Evolutionary conservation across 768 basidiomycete genomes (phyloP).

Genomic region (Russula compacta): DNA sequence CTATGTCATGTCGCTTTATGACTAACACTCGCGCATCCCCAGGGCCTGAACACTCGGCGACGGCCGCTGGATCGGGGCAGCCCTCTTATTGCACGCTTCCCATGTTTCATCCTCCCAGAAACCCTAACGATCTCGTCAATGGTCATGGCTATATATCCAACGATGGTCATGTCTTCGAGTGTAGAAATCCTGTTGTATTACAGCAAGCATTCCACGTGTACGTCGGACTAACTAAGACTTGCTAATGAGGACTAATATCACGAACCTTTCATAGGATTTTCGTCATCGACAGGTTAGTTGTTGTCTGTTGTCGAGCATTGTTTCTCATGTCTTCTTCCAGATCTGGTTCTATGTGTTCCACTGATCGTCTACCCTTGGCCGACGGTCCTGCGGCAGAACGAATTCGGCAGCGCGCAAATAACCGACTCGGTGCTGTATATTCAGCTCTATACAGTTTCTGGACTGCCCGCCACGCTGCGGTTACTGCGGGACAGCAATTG

Average conservation of each 20-base stretch:
- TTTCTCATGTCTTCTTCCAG: conserved; percentile 24
- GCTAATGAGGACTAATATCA: neutral
- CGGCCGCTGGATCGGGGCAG: conserved; percentile 26
- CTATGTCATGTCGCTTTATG: neutral
- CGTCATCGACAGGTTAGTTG: conserved; percentile 38
- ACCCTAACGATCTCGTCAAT: conserved; percentile 23
- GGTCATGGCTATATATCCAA: conserved; percentile 41
- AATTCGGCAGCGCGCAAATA: conserved; percentile 32
- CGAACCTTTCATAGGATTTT: conserved; percentile 34
- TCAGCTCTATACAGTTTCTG: conserved; percentile 49
- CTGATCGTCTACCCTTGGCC: conserved; percentile 37
- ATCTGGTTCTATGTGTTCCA: conserved; percentile 40
- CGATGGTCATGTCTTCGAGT: conserved; percentile 48
- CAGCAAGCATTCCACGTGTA: conserved; percentile 55
- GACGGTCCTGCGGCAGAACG: conserved; percentile 32
- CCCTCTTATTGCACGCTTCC: conserved; percentile 49
- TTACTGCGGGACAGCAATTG: conserved; percentile 22
- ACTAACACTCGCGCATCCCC: neutral
- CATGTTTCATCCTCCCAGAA: conserved; percentile 38
- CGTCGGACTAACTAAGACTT: conserved; percentile 19
- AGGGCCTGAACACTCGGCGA: conserved; percentile 38
- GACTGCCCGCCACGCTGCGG: conserved; percentile 38
- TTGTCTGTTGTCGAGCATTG: neutral
- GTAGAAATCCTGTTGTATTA: conserved; percentile 43
- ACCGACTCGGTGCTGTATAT: conserved; percentile 51